Evolutionary conservation across 768 basidiomycete species (phyloP).

Genomic region (Lactarius indigo): DNA sequence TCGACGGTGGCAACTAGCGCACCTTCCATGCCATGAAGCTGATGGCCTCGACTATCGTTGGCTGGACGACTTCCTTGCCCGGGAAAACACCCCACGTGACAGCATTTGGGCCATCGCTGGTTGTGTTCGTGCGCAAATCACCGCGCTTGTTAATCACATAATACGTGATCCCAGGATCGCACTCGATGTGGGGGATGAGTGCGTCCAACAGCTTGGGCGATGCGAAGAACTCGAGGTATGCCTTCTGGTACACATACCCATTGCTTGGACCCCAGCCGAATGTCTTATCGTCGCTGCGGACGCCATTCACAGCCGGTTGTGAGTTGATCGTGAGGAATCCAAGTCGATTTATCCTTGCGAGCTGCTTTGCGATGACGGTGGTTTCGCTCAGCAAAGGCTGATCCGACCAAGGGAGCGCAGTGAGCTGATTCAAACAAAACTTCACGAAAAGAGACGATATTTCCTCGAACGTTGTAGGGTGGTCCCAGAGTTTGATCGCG

Average conservation of each 20-base stretch:
- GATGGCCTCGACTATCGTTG: slow-evolving; percentile 94
- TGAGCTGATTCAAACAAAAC: slow-evolving; percentile 74
- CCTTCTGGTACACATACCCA: slow-evolving; percentile 96
- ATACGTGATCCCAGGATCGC: slow-evolving; percentile 87
- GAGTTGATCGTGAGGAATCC: slow-evolving; percentile 98
- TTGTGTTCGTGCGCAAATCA: slow-evolving; percentile 91
- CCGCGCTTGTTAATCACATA: slow-evolving; percentile 97
- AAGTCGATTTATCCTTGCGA: slow-evolving; percentile 81
- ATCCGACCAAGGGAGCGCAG: slow-evolving; percentile 94
- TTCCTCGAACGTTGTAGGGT: slow-evolving; percentile 63
- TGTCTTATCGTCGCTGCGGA: slow-evolving; percentile 73
- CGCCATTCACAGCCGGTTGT: slow-evolving; percentile 93
- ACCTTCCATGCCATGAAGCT: slow-evolving; percentile 99
- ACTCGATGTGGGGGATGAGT: slow-evolving; percentile 78
- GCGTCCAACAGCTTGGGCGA: slow-evolving; percentile 65
- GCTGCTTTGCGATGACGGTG: slow-evolving; percentile 66
- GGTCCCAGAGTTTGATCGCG: slow-evolving; percentile 84
- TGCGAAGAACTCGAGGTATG: slow-evolving; percentile 96
- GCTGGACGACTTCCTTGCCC: slow-evolving; percentile 93
- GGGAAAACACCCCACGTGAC: slow-evolving; percentile 99
- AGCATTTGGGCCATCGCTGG: slow-evolving; percentile 95
- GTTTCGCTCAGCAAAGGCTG: slow-evolving; percentile 84
- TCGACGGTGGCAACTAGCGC: slow-evolving; percentile 22
- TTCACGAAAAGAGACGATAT: slow-evolving; percentile 70
- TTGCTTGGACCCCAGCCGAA: slow-evolving; percentile 95